These are phyloP conservation scores for Waltergamsia citrina DNA, from an alignment of 2,329 filamentous ascomycete species.

Conservation along the genomic window DNA sequence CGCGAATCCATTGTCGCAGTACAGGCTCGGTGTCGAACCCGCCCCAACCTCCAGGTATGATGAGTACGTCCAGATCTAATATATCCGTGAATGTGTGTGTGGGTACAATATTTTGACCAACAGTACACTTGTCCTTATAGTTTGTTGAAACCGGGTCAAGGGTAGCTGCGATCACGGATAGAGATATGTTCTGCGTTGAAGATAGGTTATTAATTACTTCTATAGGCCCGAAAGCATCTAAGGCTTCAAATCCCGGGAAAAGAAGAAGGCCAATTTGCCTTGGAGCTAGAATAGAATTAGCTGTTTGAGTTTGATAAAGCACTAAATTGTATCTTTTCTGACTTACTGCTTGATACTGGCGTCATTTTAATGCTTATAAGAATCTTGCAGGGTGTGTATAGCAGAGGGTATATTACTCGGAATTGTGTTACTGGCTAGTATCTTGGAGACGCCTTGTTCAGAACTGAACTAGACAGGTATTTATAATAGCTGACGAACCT, in stretches of 20 bases:
- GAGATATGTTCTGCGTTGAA: conserved; percentile 17
- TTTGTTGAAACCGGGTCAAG: conserved; percentile 26
- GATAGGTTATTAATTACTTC: conserved; percentile 30
- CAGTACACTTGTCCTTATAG: conserved; percentile 15
- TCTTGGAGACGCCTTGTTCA: too few species aligned
- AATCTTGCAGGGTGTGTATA: too few species aligned
- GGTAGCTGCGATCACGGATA: conserved; percentile 27
- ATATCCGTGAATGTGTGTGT: conserved; percentile 26
- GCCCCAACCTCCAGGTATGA: conserved; percentile 28
- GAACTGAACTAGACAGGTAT: too few species aligned
- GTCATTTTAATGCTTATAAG: too few species aligned
- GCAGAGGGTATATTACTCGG: too few species aligned
- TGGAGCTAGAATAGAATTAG: too few species aligned
- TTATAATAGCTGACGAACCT: too few species aligned
- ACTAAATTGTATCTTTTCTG: too few species aligned
- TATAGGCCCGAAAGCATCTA: conserved; percentile 32
- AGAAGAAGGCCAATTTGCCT: conserved; percentile 12
- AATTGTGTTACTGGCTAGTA: too few species aligned
- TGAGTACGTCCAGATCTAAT: conserved; percentile 24
- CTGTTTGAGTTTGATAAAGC: too few species aligned
- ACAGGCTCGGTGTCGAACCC: conserved; percentile 20
- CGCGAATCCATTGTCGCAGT: conserved; percentile 12
- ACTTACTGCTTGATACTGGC: too few species aligned
- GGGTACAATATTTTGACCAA: conserved; percentile 19
- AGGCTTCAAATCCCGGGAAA: conserved; percentile 29